phyloP scores from a whole-genome alignment of 2,329 filamentous ascomycete species.

The Ascochyta koolunga region DNA sequence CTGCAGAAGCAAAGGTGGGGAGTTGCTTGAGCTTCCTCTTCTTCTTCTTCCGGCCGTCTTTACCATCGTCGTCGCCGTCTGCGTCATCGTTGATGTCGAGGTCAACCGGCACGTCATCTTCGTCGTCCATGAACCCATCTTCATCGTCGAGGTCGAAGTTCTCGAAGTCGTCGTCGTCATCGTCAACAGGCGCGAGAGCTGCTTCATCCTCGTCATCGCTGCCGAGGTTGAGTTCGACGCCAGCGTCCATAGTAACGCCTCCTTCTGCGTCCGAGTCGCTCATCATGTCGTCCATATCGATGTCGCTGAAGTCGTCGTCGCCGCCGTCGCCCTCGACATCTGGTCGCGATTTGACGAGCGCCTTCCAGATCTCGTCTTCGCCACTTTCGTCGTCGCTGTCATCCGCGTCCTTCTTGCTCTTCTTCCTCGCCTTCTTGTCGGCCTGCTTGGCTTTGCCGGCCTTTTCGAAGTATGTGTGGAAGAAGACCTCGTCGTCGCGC shows the following conservation, averaged over 20 bases:
- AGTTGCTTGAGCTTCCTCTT: conserved; percentile 86
- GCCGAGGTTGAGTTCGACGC: conserved; percentile 53
- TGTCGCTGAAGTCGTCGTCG: conserved; percentile 61
- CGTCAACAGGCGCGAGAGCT: conserved; percentile 48
- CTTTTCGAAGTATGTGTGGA: conserved; percentile 93
- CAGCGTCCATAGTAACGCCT: conserved; percentile 49
- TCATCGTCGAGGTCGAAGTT: conserved; percentile 58
- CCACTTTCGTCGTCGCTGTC: conserved; percentile 59
- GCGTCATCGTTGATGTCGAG: conserved; percentile 50
- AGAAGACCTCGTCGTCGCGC: conserved; percentile 92
- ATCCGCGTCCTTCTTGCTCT: conserved; percentile 50
- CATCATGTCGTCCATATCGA: conserved; percentile 54
- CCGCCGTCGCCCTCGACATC: conserved; percentile 74
- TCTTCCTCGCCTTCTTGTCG: conserved; percentile 63
- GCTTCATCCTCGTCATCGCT: conserved; percentile 57
- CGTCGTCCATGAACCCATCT: conserved; percentile 61
- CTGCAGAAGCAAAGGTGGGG: conserved; percentile 89
- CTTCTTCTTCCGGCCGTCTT: conserved; percentile 62
- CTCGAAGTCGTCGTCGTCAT: conserved; percentile 48
- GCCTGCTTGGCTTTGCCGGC: conserved; percentile 60
- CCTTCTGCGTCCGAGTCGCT: conserved; percentile 55
- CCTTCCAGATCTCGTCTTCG: conserved; percentile 90
- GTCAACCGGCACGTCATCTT: conserved; percentile 61
- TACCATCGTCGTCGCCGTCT: conserved; percentile 49
- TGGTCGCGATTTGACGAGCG: conserved; percentile 79